Evolutionary conservation across 2,329 filamentous ascomycete species (phyloP).

Genomic region (Huntiella omanensis): DNA sequence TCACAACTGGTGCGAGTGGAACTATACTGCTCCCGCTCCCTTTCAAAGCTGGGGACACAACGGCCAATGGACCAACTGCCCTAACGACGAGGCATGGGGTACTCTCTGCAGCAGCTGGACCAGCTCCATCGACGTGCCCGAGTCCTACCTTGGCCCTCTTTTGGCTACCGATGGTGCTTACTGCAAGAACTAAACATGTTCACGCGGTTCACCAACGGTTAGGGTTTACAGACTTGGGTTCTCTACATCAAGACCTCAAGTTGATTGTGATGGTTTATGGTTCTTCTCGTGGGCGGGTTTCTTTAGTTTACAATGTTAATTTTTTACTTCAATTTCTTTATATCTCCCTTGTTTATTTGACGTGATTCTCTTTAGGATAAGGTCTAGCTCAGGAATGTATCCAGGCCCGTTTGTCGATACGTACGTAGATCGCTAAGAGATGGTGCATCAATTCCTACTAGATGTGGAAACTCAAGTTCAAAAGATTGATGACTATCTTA

Average conservation of each 20-base stretch:
- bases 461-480: too few species aligned
- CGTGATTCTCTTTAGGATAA: neutral
- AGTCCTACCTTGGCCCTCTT: slow-evolving; percentile 15
- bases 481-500: too few species aligned
- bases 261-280: neutral
- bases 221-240: neutral
- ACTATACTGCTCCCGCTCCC: slow-evolving; percentile 10
- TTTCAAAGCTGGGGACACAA: neutral
- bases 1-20: slow-evolving; percentile 15
- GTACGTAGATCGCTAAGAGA: too few species aligned
- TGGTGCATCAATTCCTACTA: too few species aligned
- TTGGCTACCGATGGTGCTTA: slow-evolving; percentile 10
- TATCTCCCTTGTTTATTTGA: neutral
- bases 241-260: neutral
- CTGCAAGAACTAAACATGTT: slow-evolving; percentile 8
- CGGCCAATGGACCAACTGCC: slow-evolving; percentile 14
- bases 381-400: too few species aligned
- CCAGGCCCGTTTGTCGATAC: too few species aligned
- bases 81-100: slow-evolving; percentile 13
- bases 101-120: slow-evolving; percentile 13
- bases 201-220: neutral
- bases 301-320: neutral
- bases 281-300: neutral
- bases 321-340: neutral
- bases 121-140: slow-evolving; percentile 13